Evolutionary conservation across 129 eudicot genomes (phyloP).

Genomic region (Deinandra increscens): DNA sequence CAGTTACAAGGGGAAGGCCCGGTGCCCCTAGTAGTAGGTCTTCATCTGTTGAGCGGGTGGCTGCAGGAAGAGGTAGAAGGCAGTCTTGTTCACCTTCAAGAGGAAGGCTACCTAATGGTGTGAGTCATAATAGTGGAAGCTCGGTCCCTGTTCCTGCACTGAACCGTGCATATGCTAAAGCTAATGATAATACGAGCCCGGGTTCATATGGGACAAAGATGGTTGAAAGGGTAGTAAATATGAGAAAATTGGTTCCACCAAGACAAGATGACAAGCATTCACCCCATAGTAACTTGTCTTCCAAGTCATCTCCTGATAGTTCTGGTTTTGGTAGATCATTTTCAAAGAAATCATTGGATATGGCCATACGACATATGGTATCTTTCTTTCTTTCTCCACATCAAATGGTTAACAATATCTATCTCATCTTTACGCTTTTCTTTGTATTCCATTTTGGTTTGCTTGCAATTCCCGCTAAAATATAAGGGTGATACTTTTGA

Average conservation of each 20-base stretch:
- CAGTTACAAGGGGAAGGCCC: constrained; percentile 85
- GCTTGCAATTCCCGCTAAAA: neutral
- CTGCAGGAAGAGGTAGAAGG: constrained; percentile 70
- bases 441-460: neutral
- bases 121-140: constrained; percentile 65
- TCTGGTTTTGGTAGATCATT: constrained; percentile 87
- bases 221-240: constrained; percentile 92
- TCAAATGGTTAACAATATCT: neutral
- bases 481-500: neutral
- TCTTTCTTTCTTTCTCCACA: constrained; percentile 27
- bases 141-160: constrained; percentile 75
- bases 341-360: constrained; percentile 91
- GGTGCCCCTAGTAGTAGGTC: constrained; percentile 76
- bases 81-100: constrained; percentile 98
- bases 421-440: neutral
- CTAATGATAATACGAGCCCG: constrained; percentile 77
- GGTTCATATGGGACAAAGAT: constrained; percentile 79
- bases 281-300: constrained; percentile 77
- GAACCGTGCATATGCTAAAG: constrained; percentile 76
- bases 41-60: constrained; percentile 71
- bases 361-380: constrained; percentile 99
- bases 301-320: constrained; percentile 89
- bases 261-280: constrained; percentile 82
- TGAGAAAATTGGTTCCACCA: constrained; percentile 88
- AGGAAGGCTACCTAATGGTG: constrained; percentile 78